These are phyloP conservation scores for Solanum paucissectum DNA, from an alignment of 257 asterid genomes.

Conservation along the genomic window DNA sequence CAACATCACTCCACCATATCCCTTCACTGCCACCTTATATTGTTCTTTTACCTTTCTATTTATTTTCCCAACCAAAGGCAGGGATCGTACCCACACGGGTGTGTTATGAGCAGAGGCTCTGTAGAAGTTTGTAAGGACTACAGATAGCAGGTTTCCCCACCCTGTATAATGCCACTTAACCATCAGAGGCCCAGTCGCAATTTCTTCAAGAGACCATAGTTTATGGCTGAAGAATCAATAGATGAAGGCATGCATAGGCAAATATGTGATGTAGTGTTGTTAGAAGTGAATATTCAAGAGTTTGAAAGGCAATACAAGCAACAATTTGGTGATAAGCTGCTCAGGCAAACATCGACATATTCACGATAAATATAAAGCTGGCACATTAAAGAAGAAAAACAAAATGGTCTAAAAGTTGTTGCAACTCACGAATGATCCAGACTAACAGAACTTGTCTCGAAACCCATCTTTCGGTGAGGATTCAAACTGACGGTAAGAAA, in stretches of 20 bases:
- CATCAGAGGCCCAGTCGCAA: neutral
- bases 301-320: neutral
- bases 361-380: neutral
- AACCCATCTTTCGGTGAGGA: slow-evolving; percentile 75
- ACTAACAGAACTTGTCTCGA: slow-evolving; percentile 56
- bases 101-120: neutral
- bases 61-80: neutral
- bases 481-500: slow-evolving; percentile 64
- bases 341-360: neutral
- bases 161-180: neutral
- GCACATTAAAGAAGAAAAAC: neutral
- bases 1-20: neutral
- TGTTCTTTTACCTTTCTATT: neutral
- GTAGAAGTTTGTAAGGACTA: neutral
- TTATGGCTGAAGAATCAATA: neutral
- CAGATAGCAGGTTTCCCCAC: neutral
- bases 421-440: slow-evolving; percentile 86
- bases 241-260: neutral
- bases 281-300: neutral
- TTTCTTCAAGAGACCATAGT: neutral
- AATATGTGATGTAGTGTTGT: neutral
- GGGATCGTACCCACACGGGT: neutral
- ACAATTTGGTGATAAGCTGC: neutral
- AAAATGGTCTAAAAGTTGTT: neutral
- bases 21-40: neutral